Conservation (phyloP, 768 basidiomycete genomes). For the Mycena capillaripes region DNA sequence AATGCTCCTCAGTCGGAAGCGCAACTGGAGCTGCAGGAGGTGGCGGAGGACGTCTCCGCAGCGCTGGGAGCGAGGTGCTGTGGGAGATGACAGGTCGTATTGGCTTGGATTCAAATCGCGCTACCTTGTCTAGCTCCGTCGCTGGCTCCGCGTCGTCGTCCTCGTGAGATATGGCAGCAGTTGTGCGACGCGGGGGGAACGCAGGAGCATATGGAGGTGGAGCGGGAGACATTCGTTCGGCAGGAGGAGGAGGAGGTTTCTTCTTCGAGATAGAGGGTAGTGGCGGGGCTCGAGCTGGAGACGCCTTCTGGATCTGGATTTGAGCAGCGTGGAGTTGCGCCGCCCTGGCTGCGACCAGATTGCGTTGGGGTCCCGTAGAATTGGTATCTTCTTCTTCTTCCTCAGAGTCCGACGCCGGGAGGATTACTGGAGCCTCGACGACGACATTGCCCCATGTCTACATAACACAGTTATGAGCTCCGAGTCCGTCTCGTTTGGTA, state of each 20-base stretch:
- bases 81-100: conserved; percentile 24
- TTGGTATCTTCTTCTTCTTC: conserved; percentile 13
- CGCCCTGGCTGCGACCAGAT: conserved; percentile 30
- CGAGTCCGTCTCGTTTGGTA: conserved; percentile 15
- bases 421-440: conserved; percentile 28
- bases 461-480: conserved; percentile 24
- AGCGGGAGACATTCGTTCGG: conserved; percentile 17
- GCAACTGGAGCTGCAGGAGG: conserved; percentile 21
- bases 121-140: conserved; percentile 21
- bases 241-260: conserved; percentile 18
- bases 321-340: conserved; percentile 30
- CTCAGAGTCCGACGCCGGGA: conserved; percentile 25
- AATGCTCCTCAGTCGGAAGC: conserved; percentile 15
- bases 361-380: conserved; percentile 11
- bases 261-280: conserved; percentile 21
- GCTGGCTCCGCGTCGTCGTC: conserved; percentile 20
- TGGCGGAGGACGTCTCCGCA: conserved; percentile 18
- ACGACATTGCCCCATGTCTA: conserved; percentile 34
- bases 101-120: conserved; percentile 20
- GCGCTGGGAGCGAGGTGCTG: conserved; percentile 14
- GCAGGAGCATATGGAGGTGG: conserved; percentile 32
- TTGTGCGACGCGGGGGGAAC: conserved; percentile 30
- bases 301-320: conserved; percentile 25
- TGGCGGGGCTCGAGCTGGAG: conserved; percentile 12
- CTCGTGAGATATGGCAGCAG: conserved; percentile 8